Percentiles rank a stretch among this genome's conserved stretches.
These are phyloP conservation scores for Mariannaea sp. DNA, from an alignment of 2,329 filamentous ascomycete genomes.

Conservation along the genomic window DNA sequence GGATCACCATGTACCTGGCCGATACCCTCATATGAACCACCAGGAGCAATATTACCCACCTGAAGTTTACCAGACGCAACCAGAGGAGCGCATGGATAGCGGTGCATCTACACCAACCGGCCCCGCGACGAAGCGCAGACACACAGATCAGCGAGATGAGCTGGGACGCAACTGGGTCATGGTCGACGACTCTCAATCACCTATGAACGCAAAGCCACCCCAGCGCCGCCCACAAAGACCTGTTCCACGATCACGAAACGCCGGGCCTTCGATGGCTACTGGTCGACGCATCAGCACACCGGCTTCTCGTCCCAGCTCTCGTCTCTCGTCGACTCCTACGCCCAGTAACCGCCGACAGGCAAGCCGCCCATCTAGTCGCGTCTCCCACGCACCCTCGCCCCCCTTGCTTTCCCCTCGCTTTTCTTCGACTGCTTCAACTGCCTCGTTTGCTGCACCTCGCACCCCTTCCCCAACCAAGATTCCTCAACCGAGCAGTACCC, in stretches of 20 bases:
- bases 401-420: conserved; percentile 25
- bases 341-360: conserved; percentile 30
- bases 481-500: conserved; percentile 36
- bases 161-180: conserved; percentile 74
- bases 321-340: conserved; percentile 40
- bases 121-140: conserved; percentile 58
- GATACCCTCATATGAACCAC: conserved; percentile 42
- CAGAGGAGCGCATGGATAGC: conserved; percentile 40
- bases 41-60: conserved; percentile 18
- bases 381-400: conserved; percentile 46
- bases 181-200: conserved; percentile 52
- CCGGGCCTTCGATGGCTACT: conserved; percentile 40
- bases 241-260: conserved; percentile 41
- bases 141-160: conserved; percentile 59
- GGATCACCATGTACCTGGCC: conserved; percentile 36
- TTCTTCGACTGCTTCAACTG: conserved; percentile 42
- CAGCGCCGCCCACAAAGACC: conserved; percentile 35
- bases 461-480: conserved; percentile 51
- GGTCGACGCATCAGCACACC: conserved; percentile 52
- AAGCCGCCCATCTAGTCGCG: conserved; percentile 46
- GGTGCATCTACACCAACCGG: conserved; percentile 49
- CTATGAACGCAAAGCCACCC: conserved; percentile 30
- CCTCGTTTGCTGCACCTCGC: conserved; percentile 39
- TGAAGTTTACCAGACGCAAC: conserved; percentile 20
- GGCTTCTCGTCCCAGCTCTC: conserved; percentile 33